phyloP scores from a whole-genome alignment of 495 filamentous ascomycete species.

The Penicillium soppii region DNA sequence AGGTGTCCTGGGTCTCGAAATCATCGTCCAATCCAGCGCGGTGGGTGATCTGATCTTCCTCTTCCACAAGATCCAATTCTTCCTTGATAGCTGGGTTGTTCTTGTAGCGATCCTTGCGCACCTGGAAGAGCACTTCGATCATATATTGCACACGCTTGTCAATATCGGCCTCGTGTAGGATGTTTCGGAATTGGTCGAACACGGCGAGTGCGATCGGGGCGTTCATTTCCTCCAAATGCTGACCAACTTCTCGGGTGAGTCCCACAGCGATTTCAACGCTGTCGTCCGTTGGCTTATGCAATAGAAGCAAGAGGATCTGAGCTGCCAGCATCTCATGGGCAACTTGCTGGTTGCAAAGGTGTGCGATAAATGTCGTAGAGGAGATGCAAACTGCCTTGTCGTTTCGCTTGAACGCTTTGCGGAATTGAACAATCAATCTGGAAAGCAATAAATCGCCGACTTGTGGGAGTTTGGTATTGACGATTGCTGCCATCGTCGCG shows the following conservation, averaged over 20 bases:
- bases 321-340: conserved; percentile 90
- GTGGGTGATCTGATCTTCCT: conserved; percentile 97
- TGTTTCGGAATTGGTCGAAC: conserved; percentile 92
- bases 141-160: conserved; percentile 97
- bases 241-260: conserved; percentile 84
- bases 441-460: conserved; percentile 89
- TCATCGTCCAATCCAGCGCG: conserved; percentile 74
- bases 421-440: conserved; percentile 85
- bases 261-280: conserved; percentile 97
- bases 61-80: conserved; percentile 92
- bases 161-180: conserved; percentile 92
- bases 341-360: conserved; percentile 92
- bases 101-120: conserved; percentile 94
- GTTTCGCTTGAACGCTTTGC: conserved; percentile 93
- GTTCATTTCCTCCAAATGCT: conserved; percentile 93
- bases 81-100: conserved; percentile 88
- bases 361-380: conserved; percentile 90
- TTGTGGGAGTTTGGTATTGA: conserved; percentile 94
- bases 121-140: conserved; percentile 97
- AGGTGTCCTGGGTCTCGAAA: conserved; percentile 74
- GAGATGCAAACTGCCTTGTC: conserved; percentile 94
- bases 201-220: conserved; percentile 79
- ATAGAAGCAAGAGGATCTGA: conserved; percentile 82
- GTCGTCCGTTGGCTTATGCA: conserved; percentile 94
- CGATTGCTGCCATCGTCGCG: conserved; percentile 90